These are phyloP conservation scores for Aspergillus cavernicola DNA, from an alignment of 495 filamentous ascomycete genomes.

Conservation along the genomic window DNA sequence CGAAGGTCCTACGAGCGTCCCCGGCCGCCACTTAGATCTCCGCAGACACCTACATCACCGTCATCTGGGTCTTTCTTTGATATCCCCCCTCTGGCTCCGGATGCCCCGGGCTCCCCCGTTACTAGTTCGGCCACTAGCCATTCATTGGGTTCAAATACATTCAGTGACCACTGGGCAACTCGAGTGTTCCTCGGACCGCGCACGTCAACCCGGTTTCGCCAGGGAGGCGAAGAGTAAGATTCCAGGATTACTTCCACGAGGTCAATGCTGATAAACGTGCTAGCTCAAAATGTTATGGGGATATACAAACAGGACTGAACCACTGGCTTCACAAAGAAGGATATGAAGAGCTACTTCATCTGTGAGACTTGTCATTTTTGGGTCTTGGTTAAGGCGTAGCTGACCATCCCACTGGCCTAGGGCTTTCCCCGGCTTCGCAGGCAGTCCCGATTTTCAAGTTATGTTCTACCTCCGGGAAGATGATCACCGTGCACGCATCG, in stretches of 20 bases:
- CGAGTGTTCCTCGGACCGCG: constrained; percentile 42
- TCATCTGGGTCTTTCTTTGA: constrained; percentile 32
- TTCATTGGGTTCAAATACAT: constrained; percentile 28
- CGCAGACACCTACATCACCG: constrained; percentile 33
- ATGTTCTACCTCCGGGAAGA: constrained; percentile 51
- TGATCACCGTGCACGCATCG: constrained; percentile 55
- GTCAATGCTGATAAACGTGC: no score
- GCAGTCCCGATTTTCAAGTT: constrained; percentile 47
- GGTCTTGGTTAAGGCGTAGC: neutral
- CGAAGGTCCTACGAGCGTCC: constrained; percentile 40
- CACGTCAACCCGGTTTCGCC: constrained; percentile 37
- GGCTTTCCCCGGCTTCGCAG: constrained; percentile 33
- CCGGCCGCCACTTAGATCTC: constrained; percentile 29
- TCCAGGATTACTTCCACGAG: neutral
- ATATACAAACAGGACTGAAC: constrained; percentile 36
- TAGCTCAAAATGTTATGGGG: constrained; percentile 49
- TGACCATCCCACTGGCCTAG: constrained; percentile 19
- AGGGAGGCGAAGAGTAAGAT: constrained; percentile 29
- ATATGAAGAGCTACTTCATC: constrained; percentile 39
- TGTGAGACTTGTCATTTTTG: constrained; percentile 30
- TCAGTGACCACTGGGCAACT: constrained; percentile 50
- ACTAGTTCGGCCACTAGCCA: constrained; percentile 37
- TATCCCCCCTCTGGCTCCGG: constrained; percentile 36
- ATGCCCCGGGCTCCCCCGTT: constrained; percentile 38
- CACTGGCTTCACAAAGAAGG: constrained; percentile 32